Percentiles rank a stretch among this genome's conserved stretches.
phyloP scores from a whole-genome alignment of 1,284 basidiomycete species.

The Austroboletus novae-zelandiae region DNA sequence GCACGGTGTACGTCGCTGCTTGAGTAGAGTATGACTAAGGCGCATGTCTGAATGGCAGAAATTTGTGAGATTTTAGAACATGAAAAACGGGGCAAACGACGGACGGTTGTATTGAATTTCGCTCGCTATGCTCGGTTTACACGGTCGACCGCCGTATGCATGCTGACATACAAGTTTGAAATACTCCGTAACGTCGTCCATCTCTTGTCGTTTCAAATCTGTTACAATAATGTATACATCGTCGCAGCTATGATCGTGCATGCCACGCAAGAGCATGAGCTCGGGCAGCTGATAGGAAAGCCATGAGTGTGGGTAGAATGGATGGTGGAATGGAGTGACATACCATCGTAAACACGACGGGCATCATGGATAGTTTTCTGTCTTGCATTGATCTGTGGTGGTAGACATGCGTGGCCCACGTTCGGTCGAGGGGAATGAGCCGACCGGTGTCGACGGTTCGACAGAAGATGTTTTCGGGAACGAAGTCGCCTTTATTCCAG shows the following conservation, averaged over 20 bases:
- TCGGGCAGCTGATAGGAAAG: constrained; percentile 55
- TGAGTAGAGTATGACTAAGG: constrained; percentile 58
- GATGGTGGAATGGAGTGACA: constrained; percentile 15
- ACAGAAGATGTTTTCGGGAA: constrained; percentile 73
- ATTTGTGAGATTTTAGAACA: constrained; percentile 8
- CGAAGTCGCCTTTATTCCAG: constrained; percentile 75
- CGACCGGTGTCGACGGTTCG: constrained; percentile 72
- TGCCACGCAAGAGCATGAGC: constrained; percentile 70
- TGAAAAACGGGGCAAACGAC: constrained; percentile 16
- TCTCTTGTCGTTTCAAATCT: constrained; percentile 69
- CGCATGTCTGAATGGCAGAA: constrained; percentile 53
- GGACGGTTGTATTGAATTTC: constrained; percentile 66
- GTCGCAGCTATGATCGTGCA: constrained; percentile 75
- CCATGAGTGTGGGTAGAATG: constrained; percentile 9
- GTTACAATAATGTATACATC: constrained; percentile 74
- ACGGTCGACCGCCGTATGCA: constrained; percentile 55
- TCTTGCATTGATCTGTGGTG: constrained; percentile 72
- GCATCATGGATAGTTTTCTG: constrained; percentile 69
- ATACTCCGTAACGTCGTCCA: constrained; percentile 74
- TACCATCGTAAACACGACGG: constrained; percentile 76
- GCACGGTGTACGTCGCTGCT: constrained; percentile 65
- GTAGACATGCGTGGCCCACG: constrained; percentile 76
- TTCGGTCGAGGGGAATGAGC: constrained; percentile 71
- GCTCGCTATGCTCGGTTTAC: constrained; percentile 63
- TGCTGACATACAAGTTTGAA: constrained; percentile 67